Conservation (phyloP, 1,284 basidiomycete species). For the Butyriboletus pseudospeciosus region DNA sequence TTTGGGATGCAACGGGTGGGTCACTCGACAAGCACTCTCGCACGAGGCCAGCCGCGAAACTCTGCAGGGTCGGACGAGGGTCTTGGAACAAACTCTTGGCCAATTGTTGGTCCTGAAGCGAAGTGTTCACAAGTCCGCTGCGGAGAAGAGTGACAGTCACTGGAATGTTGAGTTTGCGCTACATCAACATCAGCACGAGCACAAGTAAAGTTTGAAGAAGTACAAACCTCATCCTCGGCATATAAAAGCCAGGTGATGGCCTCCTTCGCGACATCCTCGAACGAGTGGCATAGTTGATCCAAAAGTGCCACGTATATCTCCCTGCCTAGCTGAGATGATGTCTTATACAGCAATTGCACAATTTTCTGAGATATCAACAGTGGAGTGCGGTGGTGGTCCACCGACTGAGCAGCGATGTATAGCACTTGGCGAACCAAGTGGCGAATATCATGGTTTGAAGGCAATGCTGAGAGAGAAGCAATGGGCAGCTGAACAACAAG, state of each 20-base stretch:
- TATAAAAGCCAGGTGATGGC: conserved; percentile 96
- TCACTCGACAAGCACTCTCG: conserved; percentile 81
- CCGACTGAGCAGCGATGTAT: conserved; percentile 70
- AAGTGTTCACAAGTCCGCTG: conserved; percentile 75
- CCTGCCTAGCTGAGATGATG: conserved; percentile 73
- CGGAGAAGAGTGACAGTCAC: conserved; percentile 88
- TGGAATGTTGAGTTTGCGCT: conserved; percentile 95
- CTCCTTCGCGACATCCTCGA: conserved; percentile 92
- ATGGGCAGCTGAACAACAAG: conserved; percentile 66
- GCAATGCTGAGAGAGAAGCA: conserved; percentile 63
- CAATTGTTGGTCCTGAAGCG: conserved; percentile 86
- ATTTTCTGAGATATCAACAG: conserved; percentile 93
- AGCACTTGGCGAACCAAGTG: conserved; percentile 80
- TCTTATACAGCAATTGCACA: conserved; percentile 86
- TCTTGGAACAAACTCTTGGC: conserved; percentile 84
- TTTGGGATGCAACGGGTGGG: conserved; percentile 73
- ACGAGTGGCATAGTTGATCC: conserved; percentile 84
- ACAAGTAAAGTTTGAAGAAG: background rate
- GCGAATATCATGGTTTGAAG: conserved; percentile 83
- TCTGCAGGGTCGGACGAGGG: conserved; percentile 72
- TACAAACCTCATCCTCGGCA: conserved; percentile 87
- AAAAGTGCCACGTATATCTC: conserved; percentile 89
- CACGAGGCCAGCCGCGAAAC: conserved; percentile 81
- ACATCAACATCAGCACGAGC: conserved; percentile 13
- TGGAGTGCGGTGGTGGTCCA: conserved; percentile 81